A percentile compares a stretch with the other conserved stretches of the same genome.
Evolutionary conservation across 352 stramenopile species (phyloP).

Genomic region (Blastocystis sp.): DNA sequence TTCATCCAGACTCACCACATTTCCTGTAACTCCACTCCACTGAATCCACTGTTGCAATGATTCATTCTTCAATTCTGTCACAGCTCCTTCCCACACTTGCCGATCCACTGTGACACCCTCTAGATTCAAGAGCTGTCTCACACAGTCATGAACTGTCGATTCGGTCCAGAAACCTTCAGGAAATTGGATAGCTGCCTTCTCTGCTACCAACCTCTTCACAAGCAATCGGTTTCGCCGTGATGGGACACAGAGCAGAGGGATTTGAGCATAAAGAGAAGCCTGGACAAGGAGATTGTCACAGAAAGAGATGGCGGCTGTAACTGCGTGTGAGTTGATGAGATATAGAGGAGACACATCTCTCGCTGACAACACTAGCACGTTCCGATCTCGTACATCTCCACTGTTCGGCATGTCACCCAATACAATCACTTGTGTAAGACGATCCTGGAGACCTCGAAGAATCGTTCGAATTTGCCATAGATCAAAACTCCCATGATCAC

Average conservation of each 20-base stretch:
- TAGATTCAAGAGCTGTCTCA: conserved; percentile 30
- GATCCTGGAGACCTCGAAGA: conserved; percentile 29
- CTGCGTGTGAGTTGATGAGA: background rate
- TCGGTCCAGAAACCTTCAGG: conserved; percentile 52
- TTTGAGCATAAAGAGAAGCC: background rate
- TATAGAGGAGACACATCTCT: conserved; percentile 1
- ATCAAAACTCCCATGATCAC: conserved; percentile 16
- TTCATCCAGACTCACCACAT: background rate
- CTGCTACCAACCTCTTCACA: background rate
- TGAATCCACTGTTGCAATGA: background rate
- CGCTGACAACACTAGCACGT: background rate
- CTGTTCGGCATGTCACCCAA: background rate
- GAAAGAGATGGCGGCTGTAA: conserved; percentile 42
- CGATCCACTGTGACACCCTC: background rate
- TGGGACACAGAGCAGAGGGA: conserved; percentile 35
- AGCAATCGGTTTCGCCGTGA: conserved; percentile 10
- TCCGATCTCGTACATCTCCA: background rate
- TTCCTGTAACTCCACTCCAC: background rate
- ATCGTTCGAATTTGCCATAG: conserved; percentile 39
- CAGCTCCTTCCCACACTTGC: background rate
- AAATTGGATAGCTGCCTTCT: background rate
- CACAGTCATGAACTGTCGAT: conserved; percentile 30
- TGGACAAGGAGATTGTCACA: conserved; percentile 38
- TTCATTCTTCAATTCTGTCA: background rate
- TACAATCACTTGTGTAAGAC: conserved; percentile 1